Evolutionary conservation across 176 grass and related monocot genomes (phyloP).

Genomic region (Canna indica): DNA sequence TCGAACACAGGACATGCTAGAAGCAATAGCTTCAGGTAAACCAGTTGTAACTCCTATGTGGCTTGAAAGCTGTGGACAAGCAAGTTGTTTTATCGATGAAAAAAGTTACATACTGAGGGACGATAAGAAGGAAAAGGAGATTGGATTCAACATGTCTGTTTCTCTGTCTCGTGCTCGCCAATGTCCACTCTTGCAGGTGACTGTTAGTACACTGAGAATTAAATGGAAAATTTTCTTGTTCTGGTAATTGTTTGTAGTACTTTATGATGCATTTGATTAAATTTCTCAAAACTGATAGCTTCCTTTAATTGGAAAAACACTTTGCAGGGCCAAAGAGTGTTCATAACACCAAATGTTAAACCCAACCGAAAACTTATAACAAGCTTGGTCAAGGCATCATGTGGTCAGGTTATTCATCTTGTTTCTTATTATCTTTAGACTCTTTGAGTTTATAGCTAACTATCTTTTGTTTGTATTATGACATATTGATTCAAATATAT

Average conservation of each 20-base stretch:
- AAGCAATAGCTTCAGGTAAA: constrained; percentile 80
- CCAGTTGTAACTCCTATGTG: constrained; percentile 59
- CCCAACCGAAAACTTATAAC: constrained; percentile 59
- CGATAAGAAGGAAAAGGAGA: constrained; percentile 69
- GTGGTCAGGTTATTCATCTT: constrained; percentile 48
- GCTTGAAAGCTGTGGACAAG: constrained; percentile 74
- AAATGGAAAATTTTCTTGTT: neutral
- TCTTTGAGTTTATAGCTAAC: neutral
- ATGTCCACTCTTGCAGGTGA: constrained; percentile 64
- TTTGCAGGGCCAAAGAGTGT: constrained; percentile 61
- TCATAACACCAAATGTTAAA: constrained; percentile 59
- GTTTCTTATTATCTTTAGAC: constrained; percentile 1
- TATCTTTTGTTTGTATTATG: constrained; percentile 1
- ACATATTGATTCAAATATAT: neutral
- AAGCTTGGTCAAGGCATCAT: constrained; percentile 55
- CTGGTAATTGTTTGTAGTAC: neutral
- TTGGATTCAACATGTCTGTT: constrained; percentile 71
- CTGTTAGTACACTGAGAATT: neutral
- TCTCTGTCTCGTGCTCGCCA: constrained; percentile 52
- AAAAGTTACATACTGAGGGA: constrained; percentile 73
- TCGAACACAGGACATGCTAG: constrained; percentile 86
- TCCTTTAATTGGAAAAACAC: constrained; percentile 5
- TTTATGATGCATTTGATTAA: neutral
- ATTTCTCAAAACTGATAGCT: neutral
- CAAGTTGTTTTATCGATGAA: constrained; percentile 66